Conservation (phyloP, 179 eudicot genomes). For the Gypsophila paniculata region DNA sequence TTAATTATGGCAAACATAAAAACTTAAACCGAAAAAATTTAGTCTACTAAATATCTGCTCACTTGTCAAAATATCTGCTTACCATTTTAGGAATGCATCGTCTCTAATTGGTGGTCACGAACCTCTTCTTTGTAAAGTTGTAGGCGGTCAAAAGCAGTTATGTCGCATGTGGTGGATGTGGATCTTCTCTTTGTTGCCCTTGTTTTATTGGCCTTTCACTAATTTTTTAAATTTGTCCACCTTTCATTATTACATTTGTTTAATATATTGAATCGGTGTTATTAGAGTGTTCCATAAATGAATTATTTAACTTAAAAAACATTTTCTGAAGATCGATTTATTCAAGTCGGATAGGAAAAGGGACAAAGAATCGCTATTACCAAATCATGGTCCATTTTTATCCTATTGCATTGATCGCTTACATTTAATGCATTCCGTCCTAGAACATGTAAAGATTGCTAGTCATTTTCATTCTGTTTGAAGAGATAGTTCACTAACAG, state of each 20-base stretch:
- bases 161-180: not conserved
- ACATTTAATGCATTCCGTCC: not conserved
- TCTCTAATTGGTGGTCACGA: not conserved
- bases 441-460: not conserved
- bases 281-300: too few relatives aligned
- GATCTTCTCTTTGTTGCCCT: too few relatives aligned
- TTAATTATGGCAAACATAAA: too few relatives aligned
- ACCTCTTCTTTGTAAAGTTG: not conserved
- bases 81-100: not conserved
- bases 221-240: not conserved
- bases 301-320: too few relatives aligned
- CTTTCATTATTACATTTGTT: too few relatives aligned
- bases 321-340: too few relatives aligned
- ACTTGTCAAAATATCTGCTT: too few relatives aligned
- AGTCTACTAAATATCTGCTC: not conserved
- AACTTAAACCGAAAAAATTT: too few relatives aligned
- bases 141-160: slow-evolving; percentile 10
- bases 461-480: not conserved
- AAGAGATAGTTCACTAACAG: not conserved
- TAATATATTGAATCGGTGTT: too few relatives aligned
- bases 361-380: not conserved
- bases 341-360: too few relatives aligned
- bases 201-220: slow-evolving; percentile 7
- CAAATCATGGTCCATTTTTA: not conserved
- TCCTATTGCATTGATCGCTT: too few relatives aligned